phyloP scores from a whole-genome alignment of 257 asterid genomes.

The Paulownia fortunei region DNA sequence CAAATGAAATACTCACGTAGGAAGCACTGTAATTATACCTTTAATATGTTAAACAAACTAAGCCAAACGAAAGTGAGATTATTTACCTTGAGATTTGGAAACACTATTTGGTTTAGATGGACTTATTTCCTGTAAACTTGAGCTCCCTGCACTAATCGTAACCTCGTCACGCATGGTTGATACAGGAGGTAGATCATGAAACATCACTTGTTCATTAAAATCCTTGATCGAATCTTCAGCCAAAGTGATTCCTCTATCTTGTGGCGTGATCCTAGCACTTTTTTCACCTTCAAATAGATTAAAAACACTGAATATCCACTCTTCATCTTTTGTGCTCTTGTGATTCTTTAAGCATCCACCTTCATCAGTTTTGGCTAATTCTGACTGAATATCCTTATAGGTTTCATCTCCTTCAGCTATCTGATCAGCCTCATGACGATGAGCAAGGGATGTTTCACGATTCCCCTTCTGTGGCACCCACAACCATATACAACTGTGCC shows the following conservation, averaged over 20 bases:
- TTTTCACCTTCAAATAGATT: slow-evolving; percentile 33
- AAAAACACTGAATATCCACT: neutral
- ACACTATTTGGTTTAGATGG: slow-evolving; percentile 10
- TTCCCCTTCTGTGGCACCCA: too few species aligned
- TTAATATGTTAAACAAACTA: slow-evolving; percentile 6
- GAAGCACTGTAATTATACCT: neutral
- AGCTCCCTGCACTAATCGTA: slow-evolving; percentile 17
- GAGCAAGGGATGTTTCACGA: too few species aligned
- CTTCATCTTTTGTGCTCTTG: slow-evolving; percentile 12
- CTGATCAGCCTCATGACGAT: slow-evolving; percentile 24
- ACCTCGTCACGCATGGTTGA: slow-evolving; percentile 16
- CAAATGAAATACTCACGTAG: neutral
- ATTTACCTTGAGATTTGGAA: slow-evolving; percentile 33
- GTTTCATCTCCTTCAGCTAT: slow-evolving; percentile 31
- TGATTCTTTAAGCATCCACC: slow-evolving; percentile 30
- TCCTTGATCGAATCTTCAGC: neutral
- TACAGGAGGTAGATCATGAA: slow-evolving; percentile 14
- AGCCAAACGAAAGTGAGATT: slow-evolving; percentile 1
- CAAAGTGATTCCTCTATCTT: neutral
- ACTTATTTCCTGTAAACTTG: slow-evolving; percentile 33
- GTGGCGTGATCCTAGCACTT: slow-evolving; percentile 6
- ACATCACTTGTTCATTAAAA: neutral
- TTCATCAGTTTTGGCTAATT: slow-evolving; percentile 19
- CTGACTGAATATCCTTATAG: neutral
- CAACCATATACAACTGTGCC: too few species aligned